Evolutionary conservation across 805 yeast genomes (phyloP).

Genomic region (Yarrowia sp.): DNA sequence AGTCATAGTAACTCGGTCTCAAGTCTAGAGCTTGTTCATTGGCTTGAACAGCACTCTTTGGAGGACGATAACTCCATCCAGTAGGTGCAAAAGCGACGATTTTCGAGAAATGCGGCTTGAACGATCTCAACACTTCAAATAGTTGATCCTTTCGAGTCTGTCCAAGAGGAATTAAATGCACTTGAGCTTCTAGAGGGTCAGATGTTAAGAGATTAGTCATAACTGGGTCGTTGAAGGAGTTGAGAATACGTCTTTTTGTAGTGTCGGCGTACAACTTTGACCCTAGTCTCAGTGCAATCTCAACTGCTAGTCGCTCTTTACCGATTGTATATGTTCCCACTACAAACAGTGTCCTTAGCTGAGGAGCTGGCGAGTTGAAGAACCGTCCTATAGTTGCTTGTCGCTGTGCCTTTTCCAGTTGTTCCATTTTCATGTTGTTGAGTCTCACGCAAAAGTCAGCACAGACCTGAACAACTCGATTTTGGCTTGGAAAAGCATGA

Average conservation of each 20-base stretch:
- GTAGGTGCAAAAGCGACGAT: slow-evolving; percentile 81
- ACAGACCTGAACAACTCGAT: slow-evolving; percentile 59
- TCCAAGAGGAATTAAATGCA: slow-evolving; percentile 73
- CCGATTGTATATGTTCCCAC: slow-evolving; percentile 93
- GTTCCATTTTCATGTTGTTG: slow-evolving; percentile 37
- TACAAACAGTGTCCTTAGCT: slow-evolving; percentile 48
- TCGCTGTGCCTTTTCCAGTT: slow-evolving; percentile 3
- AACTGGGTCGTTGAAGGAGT: slow-evolving; percentile 46
- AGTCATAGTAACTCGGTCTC: slow-evolving; percentile 19
- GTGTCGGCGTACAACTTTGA: slow-evolving; percentile 46
- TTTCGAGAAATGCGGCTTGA: slow-evolving; percentile 50
- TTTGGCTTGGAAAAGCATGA: slow-evolving; percentile 76
- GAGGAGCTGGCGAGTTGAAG: slow-evolving; percentile 32
- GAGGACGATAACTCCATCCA: slow-evolving; percentile 73
- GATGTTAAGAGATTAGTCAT: slow-evolving; percentile 45
- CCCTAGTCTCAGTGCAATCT: slow-evolving; percentile 40
- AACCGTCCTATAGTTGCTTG: slow-evolving; percentile 31
- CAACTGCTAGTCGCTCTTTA: slow-evolving; percentile 78
- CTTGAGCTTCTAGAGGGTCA: slow-evolving; percentile 49
- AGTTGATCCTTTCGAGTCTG: slow-evolving; percentile 46
- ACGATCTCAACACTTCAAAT: slow-evolving; percentile 50
- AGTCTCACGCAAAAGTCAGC: slow-evolving; percentile 51
- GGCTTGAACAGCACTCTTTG: slow-evolving; percentile 28
- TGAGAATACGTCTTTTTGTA: slow-evolving; percentile 49
- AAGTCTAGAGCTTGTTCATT: slow-evolving; percentile 30